A percentile compares a stretch with the other conserved stretches of the same genome.
phyloP scores from a whole-genome alignment of 75 land plant genomes.

The Picea sitchensis region DNA sequence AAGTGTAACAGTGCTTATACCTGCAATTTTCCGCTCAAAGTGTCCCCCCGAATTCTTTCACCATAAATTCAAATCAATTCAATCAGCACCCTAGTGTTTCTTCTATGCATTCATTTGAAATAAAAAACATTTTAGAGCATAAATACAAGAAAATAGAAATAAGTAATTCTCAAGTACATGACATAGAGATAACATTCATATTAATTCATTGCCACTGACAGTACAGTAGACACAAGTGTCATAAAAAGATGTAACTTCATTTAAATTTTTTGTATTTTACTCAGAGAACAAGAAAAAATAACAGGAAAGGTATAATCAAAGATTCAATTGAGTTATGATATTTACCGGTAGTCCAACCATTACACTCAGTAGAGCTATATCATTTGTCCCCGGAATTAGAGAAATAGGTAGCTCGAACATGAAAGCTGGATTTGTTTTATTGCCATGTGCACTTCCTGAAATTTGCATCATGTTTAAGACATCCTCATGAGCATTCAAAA shows the following conservation, averaged over 20 bases:
- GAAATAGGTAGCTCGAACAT: constrained; percentile 27
- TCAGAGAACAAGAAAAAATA: not conserved
- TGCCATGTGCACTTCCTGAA: constrained; percentile 61
- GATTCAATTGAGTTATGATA: not conserved
- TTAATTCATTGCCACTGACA: not conserved
- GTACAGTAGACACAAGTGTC: not conserved
- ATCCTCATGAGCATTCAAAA: not conserved
- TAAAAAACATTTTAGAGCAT: not conserved
- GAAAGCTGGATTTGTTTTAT: constrained; percentile 6
- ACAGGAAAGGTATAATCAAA: not conserved
- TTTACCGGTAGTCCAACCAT: constrained; percentile 73
- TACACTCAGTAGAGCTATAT: constrained; percentile 57
- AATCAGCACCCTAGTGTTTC: not conserved
- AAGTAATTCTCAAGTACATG: not conserved
- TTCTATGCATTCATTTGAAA: not conserved
- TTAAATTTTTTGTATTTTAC: not conserved
- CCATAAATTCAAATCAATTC: not conserved
- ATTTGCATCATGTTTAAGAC: not conserved
- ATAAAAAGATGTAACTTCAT: not conserved
- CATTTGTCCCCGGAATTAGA: constrained; percentile 45
- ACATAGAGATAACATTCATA: not conserved
- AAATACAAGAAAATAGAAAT: not conserved
- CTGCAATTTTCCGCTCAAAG: constrained; percentile 53
- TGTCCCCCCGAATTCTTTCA: constrained; percentile 65
- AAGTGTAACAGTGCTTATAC: constrained; percentile 36